These are phyloP conservation scores for Posidonia australis DNA, from an alignment of 106 monocot species.

Conservation along the genomic window DNA sequence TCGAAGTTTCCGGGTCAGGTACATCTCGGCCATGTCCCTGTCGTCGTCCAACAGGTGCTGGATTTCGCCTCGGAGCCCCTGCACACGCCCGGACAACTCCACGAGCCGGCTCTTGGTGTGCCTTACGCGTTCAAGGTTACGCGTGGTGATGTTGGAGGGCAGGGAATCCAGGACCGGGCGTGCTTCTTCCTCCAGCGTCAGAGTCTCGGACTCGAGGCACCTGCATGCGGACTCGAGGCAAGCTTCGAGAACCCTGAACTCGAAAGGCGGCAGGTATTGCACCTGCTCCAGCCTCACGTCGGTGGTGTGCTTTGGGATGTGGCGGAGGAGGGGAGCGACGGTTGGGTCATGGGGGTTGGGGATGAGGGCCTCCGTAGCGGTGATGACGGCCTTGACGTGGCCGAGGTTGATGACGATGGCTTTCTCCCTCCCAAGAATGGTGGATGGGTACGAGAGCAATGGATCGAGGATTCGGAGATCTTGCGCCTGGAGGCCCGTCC, in stretches of 20 bases:
- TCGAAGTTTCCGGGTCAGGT: conserved; percentile 50
- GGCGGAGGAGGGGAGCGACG: conserved; percentile 10
- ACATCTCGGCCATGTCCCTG: conserved; percentile 98
- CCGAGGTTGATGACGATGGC: conserved; percentile 22
- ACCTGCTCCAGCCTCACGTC: no score
- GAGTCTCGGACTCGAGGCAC: conserved; percentile 36
- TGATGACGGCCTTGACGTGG: conserved; percentile 24
- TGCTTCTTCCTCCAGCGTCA: conserved; percentile 55
- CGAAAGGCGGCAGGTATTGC: conserved; percentile 9
- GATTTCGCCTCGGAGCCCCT: conserved; percentile 47
- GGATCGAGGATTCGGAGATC: conserved; percentile 24
- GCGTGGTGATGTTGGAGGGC: conserved; percentile 64
- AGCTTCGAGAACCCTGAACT: conserved; percentile 24
- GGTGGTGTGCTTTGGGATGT: background rate
- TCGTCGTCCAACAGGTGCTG: conserved; percentile 94
- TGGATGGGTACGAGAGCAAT: conserved; percentile 17
- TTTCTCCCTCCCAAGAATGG: conserved; percentile 21
- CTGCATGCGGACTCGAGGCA: conserved; percentile 23
- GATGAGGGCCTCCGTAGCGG: conserved; percentile 18
- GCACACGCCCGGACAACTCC: conserved; percentile 1
- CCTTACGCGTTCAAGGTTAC: conserved; percentile 63
- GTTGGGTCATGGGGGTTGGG: conserved; percentile 15
- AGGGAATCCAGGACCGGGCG: conserved; percentile 66
- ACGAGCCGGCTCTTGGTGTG: conserved; percentile 58
- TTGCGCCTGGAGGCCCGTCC: conserved; percentile 18